phyloP scores from a whole-genome alignment of 306 rosid species.

The Corylus heterophylla region DNA sequence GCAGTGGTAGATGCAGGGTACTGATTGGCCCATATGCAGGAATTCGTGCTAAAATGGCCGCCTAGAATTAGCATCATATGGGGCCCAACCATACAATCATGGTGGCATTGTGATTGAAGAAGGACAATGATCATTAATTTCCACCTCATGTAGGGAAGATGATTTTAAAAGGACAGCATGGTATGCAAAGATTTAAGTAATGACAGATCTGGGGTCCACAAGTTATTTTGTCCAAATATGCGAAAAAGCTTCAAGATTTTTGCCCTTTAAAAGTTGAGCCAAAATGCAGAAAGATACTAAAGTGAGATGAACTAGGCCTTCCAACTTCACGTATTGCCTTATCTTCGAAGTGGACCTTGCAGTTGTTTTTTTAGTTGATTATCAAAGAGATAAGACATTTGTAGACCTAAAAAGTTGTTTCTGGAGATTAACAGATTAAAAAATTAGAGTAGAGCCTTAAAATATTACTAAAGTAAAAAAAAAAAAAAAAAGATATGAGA shows the following conservation, averaged over 20 bases:
- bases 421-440: constrained; percentile 22
- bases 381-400: too few species aligned
- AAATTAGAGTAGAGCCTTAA: neutral
- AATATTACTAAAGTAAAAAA: neutral
- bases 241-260: constrained; percentile 29
- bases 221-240: constrained; percentile 18
- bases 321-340: constrained; percentile 30
- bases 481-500: neutral
- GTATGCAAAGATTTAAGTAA: constrained; percentile 31
- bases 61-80: neutral
- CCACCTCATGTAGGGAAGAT: constrained; percentile 20
- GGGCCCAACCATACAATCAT: constrained; percentile 24
- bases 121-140: neutral
- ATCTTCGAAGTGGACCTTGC: constrained; percentile 36
- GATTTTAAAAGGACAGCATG: constrained; percentile 25
- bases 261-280: constrained; percentile 22
- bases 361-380: too few species aligned
- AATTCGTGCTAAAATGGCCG: constrained; percentile 13
- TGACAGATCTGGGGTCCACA: constrained; percentile 40
- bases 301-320: constrained; percentile 4
- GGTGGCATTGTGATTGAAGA: neutral
- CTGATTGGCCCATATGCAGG: constrained; percentile 21
- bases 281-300: constrained; percentile 29
- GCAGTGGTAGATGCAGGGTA: constrained; percentile 5
- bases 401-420: constrained; percentile 18